Conservation (phyloP, 202 grass and related monocot species). For the Eragrostis tef region DNA sequence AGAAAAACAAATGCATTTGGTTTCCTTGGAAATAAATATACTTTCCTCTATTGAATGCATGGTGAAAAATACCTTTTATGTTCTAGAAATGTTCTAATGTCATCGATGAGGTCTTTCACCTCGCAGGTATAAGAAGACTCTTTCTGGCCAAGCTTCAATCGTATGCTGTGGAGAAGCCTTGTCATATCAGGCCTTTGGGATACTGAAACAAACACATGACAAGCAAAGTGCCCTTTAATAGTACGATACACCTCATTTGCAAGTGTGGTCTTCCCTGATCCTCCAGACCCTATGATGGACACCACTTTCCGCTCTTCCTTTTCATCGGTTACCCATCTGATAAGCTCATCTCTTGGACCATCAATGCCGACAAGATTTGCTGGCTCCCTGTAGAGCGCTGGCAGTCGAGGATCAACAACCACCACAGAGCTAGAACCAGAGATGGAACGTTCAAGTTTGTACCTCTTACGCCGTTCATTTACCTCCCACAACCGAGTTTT, state of each 20-base stretch:
- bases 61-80: slow-evolving; percentile 21
- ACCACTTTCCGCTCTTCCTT: slow-evolving; percentile 19
- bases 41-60: not conserved
- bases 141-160: not conserved
- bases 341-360: slow-evolving; percentile 18
- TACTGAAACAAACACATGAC: slow-evolving; percentile 37
- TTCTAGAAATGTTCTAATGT: slow-evolving; percentile 11
- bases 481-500: slow-evolving; percentile 21
- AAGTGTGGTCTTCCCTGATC: slow-evolving; percentile 43
- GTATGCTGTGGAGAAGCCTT: slow-evolving; percentile 33
- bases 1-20: too few species aligned
- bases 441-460: slow-evolving; percentile 4
- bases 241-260: slow-evolving; percentile 26
- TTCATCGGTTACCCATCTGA: not conserved
- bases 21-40: not conserved
- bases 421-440: not conserved
- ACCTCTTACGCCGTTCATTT: not conserved
- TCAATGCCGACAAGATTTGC: slow-evolving; percentile 39
- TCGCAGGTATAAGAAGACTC: slow-evolving; percentile 20
- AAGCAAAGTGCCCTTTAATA: slow-evolving; percentile 37
- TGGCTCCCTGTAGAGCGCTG: slow-evolving; percentile 26
- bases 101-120: slow-evolving; percentile 20
- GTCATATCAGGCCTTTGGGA: slow-evolving; percentile 43
- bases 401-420: slow-evolving; percentile 33
- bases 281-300: slow-evolving; percentile 35